These are phyloP conservation scores for Leptographium radiaticola DNA, from an alignment of 2,329 filamentous ascomycete genomes.

Conservation along the genomic window DNA sequence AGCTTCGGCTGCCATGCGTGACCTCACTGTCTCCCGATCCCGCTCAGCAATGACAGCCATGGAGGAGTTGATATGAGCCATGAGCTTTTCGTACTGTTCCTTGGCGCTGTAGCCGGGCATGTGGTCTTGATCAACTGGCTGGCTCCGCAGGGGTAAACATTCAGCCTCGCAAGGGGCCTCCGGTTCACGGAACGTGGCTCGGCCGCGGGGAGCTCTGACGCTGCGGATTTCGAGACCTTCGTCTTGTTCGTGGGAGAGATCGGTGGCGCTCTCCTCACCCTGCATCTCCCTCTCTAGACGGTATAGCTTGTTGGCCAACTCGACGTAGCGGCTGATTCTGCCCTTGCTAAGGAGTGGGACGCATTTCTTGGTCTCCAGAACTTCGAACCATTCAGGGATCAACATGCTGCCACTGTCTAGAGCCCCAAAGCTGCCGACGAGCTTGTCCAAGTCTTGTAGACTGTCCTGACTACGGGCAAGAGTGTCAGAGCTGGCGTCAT, in stretches of 20 bases:
- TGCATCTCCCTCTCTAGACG: not conserved
- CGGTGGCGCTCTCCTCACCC: not conserved
- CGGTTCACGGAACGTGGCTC: fast-evolving
- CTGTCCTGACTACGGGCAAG: not conserved
- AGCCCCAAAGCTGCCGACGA: not conserved
- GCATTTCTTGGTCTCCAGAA: not conserved
- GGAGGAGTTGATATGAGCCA: not conserved
- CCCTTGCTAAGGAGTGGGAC: not conserved
- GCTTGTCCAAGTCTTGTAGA: not conserved
- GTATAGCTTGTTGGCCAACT: slow-evolving; percentile 2
- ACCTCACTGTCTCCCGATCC: not conserved
- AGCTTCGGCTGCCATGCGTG: not conserved
- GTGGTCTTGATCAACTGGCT: not conserved
- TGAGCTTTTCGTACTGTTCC: not conserved
- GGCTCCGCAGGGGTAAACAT: not conserved
- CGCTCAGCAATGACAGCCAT: not conserved
- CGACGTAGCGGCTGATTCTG: not conserved
- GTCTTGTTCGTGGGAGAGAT: not conserved
- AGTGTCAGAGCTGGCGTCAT: no score
- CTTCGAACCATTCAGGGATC: slow-evolving; percentile 2
- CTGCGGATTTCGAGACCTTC: not conserved
- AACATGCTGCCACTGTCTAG: not conserved
- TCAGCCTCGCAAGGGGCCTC: no score
- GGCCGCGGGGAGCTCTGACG: no score
- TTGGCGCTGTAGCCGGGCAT: not conserved